Percentiles rank a stretch among this genome's conserved stretches.
Evolutionary conservation across 495 filamentous ascomycete species (phyloP).

Genomic region (Daldinia childiae): DNA sequence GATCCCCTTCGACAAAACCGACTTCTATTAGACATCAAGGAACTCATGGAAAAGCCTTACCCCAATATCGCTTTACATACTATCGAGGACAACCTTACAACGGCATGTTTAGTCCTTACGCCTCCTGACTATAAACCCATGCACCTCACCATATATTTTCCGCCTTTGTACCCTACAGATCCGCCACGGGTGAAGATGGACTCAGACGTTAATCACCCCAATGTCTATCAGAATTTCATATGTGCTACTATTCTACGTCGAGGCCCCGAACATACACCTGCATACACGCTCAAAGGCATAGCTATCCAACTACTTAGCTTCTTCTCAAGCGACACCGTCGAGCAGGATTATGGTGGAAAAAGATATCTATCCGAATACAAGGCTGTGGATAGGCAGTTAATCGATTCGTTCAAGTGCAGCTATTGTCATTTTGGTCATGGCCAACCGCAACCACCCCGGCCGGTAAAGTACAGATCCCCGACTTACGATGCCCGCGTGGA

Average conservation of each 20-base stretch:
- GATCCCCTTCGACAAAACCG: conserved; percentile 37
- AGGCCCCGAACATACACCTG: conserved; percentile 55
- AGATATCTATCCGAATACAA: not conserved
- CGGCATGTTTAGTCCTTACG: conserved; percentile 53
- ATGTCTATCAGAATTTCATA: conserved; percentile 59
- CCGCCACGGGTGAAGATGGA: conserved; percentile 58
- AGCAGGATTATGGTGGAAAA: conserved; percentile 45
- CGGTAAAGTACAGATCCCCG: not conserved
- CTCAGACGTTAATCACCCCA: conserved; percentile 64
- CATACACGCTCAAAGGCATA: conserved; percentile 62
- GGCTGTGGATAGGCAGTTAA: not conserved
- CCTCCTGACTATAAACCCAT: conserved; percentile 48
- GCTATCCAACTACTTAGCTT: conserved; percentile 67
- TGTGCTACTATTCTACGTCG: conserved; percentile 59
- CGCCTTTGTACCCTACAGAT: conserved; percentile 52
- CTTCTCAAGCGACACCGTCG: conserved; percentile 62
- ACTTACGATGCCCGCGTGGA: conserved; percentile 26
- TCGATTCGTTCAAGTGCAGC: conserved; percentile 18
- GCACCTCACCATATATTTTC: conserved; percentile 49
- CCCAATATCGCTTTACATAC: conserved; percentile 55
- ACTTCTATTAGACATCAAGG: conserved; percentile 57
- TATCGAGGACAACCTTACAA: conserved; percentile 47
- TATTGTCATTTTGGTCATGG: conserved; percentile 23
- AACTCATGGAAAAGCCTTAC: conserved; percentile 57
- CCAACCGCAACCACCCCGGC: not conserved